These are phyloP conservation scores for Botrytis galanthina DNA, from an alignment of 2,329 filamentous ascomycete species.

Conservation along the genomic window DNA sequence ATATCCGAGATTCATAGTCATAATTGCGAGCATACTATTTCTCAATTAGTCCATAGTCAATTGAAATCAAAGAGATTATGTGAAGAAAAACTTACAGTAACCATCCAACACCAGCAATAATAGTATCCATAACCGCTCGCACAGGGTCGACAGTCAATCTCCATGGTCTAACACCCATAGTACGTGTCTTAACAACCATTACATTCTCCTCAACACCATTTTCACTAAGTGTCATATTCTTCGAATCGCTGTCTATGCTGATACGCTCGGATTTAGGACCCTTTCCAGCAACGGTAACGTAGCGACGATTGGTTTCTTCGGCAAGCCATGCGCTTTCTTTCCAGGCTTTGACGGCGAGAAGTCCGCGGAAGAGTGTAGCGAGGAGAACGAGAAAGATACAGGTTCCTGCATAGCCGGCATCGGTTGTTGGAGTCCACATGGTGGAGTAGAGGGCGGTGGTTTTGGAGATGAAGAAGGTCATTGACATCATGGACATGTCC, in stretches of 20 bases:
- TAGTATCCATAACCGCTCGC: conserved; percentile 66
- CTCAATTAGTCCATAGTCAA: conserved; percentile 20
- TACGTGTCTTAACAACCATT: conserved; percentile 63
- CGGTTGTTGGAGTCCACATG: conserved; percentile 69
- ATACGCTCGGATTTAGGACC: conserved; percentile 40
- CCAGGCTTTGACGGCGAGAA: conserved; percentile 70
- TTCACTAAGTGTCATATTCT: conserved; percentile 65
- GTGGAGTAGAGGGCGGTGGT: conserved; percentile 63
- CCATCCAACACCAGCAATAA: conserved; percentile 76
- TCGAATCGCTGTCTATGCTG: conserved; percentile 51
- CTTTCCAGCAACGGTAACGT: conserved; percentile 67
- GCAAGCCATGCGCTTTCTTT: conserved; percentile 65
- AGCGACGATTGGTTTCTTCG: conserved; percentile 69
- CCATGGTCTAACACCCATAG: conserved; percentile 63
- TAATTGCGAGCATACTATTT: conserved; percentile 82
- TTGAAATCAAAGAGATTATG: not conserved
- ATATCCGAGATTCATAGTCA: conserved; percentile 86
- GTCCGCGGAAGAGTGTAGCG: conserved; percentile 63
- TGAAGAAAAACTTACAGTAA: conserved; percentile 66
- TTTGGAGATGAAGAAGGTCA: conserved; percentile 64
- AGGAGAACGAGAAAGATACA: conserved; percentile 88
- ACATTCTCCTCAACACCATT: conserved; percentile 82
- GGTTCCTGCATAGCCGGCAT: conserved; percentile 77
- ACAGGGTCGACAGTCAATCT: conserved; percentile 76
- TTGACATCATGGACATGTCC: conserved; percentile 46